Conservation (phyloP, 1,284 basidiomycete genomes). For the Trametes versicolor region DNA sequence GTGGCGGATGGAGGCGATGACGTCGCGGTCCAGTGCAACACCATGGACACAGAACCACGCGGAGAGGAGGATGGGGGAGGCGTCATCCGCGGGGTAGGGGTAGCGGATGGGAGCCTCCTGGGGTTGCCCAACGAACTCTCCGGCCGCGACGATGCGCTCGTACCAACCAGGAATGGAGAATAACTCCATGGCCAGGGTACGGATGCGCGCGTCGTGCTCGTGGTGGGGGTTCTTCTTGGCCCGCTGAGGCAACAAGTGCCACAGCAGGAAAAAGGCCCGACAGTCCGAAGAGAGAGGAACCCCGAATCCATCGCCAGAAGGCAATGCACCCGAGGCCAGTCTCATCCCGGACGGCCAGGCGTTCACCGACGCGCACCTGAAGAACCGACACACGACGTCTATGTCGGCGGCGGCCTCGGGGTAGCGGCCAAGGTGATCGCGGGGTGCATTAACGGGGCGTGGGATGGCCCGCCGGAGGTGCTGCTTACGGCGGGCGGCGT, state of each 20-base stretch:
- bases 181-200: background rate
- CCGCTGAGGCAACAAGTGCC: background rate
- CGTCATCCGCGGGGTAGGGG: background rate
- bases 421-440: background rate
- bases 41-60: background rate
- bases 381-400: background rate
- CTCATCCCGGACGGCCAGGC: background rate
- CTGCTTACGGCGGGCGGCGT: background rate
- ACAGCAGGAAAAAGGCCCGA: background rate
- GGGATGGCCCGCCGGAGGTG: background rate
- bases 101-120: background rate
- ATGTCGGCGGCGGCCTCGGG: background rate
- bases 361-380: background rate
- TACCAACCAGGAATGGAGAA: background rate
- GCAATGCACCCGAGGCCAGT: background rate
- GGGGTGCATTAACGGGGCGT: background rate
- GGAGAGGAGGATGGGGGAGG: background rate
- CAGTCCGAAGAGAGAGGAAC: background rate
- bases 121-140: background rate
- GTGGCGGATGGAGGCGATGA: background rate
- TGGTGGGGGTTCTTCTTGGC: background rate
- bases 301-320: background rate
- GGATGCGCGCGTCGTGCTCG: background rate
- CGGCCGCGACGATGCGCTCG: background rate
- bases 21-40: background rate